phyloP scores from a whole-genome alignment of 495 filamentous ascomycete species.

The Neurospora sp. region DNA sequence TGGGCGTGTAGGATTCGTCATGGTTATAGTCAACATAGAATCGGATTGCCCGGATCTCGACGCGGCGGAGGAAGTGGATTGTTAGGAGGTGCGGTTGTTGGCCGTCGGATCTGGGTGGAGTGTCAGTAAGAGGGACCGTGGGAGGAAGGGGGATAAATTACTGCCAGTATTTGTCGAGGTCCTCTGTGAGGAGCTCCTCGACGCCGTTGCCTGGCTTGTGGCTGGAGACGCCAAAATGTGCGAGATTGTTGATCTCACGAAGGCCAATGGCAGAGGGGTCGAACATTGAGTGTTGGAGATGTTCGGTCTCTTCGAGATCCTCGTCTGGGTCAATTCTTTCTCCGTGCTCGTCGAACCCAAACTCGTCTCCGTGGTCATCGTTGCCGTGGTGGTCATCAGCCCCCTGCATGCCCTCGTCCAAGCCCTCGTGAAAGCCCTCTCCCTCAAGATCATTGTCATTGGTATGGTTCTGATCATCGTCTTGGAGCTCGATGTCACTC shows the following conservation, averaged over 20 bases:
- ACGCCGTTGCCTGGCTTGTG: slow-evolving; percentile 88
- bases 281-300: slow-evolving; percentile 18
- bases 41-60: slow-evolving; percentile 70
- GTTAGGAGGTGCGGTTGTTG: slow-evolving; percentile 92
- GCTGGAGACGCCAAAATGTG: slow-evolving; percentile 84
- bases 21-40: slow-evolving; percentile 83
- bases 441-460: not conserved
- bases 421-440: not conserved
- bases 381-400: slow-evolving; percentile 14
- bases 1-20: slow-evolving; percentile 97
- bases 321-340: slow-evolving; percentile 9
- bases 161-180: slow-evolving; percentile 84
- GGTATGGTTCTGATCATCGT: not conserved
- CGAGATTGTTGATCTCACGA: slow-evolving; percentile 90
- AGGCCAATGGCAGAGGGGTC: slow-evolving; percentile 44
- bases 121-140: slow-evolving; percentile 3
- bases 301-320: slow-evolving; percentile 19
- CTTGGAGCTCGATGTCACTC: not conserved
- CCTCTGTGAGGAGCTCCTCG: slow-evolving; percentile 70
- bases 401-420: slow-evolving; percentile 1
- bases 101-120: slow-evolving; percentile 61
- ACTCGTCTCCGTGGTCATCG: slow-evolving; percentile 16
- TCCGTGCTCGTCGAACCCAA: slow-evolving; percentile 1
- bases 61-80: slow-evolving; percentile 89
- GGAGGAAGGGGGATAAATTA: slow-evolving; percentile 20